Percentiles rank a stretch among this genome's conserved stretches.
Evolutionary conservation across 177 flowering plant species (phyloP).

Genomic region (Vitis hybrid): DNA sequence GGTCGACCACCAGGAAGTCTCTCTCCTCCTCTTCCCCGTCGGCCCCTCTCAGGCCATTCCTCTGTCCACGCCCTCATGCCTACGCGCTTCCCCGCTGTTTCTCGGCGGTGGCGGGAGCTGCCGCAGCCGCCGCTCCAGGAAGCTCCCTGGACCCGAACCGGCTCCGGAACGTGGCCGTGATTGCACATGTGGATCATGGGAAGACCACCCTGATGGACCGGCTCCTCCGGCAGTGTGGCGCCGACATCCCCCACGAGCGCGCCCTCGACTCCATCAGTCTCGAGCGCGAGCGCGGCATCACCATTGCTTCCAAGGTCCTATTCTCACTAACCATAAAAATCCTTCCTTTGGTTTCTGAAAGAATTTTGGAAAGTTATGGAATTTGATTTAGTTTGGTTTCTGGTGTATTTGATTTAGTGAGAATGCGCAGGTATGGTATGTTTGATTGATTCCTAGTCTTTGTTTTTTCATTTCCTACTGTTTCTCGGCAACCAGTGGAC

Average conservation of each 20-base stretch:
- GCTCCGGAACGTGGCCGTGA: slow-evolving; percentile 95
- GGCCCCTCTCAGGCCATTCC: slow-evolving; percentile 3
- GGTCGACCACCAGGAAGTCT: slow-evolving; percentile 42
- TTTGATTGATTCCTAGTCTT: not conserved
- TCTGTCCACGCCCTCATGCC: slow-evolving; percentile 18
- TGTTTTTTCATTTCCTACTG: not conserved
- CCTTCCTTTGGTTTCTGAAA: not conserved
- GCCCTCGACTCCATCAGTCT: slow-evolving; percentile 91
- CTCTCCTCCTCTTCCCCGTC: slow-evolving; percentile 23
- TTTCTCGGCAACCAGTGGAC: not conserved
- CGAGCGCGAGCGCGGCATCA: slow-evolving; percentile 98
- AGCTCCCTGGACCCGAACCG: slow-evolving; percentile 55
- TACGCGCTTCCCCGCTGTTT: slow-evolving; percentile 43
- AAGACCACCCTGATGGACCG: slow-evolving; percentile 99
- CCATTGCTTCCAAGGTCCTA: slow-evolving; percentile 87
- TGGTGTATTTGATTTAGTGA: not conserved
- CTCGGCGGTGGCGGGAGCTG: slow-evolving; percentile 36
- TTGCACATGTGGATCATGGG: slow-evolving; percentile 97
- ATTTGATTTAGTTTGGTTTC: not conserved
- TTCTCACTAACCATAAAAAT: not conserved
- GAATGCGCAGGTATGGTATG: no score
- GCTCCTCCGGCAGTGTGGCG: slow-evolving; percentile 96
- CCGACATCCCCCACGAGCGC: slow-evolving; percentile 95
- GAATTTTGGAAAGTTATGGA: no score
- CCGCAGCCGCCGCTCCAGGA: slow-evolving; percentile 30